Conservation (phyloP, 2,329 filamentous ascomycete genomes). For the Pestalotiopsis sp. region DNA sequence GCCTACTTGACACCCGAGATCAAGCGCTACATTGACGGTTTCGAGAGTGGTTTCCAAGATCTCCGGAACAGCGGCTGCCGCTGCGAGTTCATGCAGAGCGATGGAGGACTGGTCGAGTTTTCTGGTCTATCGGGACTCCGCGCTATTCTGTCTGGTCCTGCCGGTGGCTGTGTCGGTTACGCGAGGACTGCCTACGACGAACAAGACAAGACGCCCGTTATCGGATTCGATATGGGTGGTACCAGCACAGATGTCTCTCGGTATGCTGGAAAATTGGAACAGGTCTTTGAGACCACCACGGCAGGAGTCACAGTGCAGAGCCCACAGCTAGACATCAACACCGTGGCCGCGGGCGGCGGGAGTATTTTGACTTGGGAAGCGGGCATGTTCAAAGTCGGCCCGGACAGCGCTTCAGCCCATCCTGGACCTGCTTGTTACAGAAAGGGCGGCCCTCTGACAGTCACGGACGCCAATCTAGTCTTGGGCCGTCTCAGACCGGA, state of each 20-base stretch:
- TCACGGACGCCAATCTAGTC: conserved; percentile 72
- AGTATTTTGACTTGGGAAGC: conserved; percentile 71
- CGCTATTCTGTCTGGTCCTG: conserved; percentile 71
- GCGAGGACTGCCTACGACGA: conserved; percentile 74
- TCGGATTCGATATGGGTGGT: conserved; percentile 76
- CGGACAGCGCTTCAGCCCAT: conserved; percentile 70
- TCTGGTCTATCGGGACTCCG: conserved; percentile 70
- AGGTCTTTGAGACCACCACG: conserved; percentile 73
- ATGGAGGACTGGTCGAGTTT: conserved; percentile 58
- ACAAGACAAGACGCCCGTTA: conserved; percentile 69
- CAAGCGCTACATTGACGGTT: conserved; percentile 70
- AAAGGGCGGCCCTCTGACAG: conserved; percentile 69
- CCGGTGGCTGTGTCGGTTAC: conserved; percentile 76
- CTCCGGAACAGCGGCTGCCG: conserved; percentile 58
- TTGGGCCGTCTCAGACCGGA: conserved; percentile 62
- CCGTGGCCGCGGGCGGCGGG: conserved; percentile 74
- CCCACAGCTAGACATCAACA: conserved; percentile 80
- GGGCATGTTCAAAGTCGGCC: conserved; percentile 72
- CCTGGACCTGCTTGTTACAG: conserved; percentile 73
- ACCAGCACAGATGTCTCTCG: conserved; percentile 76
- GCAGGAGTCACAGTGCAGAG: conserved; percentile 80
- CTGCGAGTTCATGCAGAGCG: conserved; percentile 44
- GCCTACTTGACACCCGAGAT: conserved; percentile 75
- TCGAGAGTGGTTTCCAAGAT: conserved; percentile 67
- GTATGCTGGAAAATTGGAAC: conserved; percentile 48